Percentiles rank a stretch among this genome's conserved stretches.
Evolutionary conservation across 148 eudicot species (phyloP).

Genomic region (Rhododendron molle): DNA sequence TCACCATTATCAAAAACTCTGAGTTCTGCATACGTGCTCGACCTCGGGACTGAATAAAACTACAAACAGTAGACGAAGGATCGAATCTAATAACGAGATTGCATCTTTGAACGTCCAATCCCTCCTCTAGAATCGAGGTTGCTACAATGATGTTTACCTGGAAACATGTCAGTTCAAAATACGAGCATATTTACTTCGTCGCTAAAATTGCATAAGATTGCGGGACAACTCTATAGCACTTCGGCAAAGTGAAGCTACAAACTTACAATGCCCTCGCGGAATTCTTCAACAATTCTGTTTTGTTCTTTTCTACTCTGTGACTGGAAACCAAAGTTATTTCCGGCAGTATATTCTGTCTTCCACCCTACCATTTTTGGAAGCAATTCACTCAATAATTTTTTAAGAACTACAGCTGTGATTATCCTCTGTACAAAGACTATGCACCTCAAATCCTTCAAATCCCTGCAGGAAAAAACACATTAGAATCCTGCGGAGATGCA

Average conservation of each 20-base stretch:
- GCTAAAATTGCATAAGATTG: background rate
- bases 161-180: background rate
- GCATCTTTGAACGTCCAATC: slow-evolving; percentile 64
- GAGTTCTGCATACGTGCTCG: slow-evolving; percentile 12
- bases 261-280: slow-evolving; percentile 5
- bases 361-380: slow-evolving; percentile 52
- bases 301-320: slow-evolving; percentile 67
- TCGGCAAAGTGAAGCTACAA: background rate
- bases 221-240: background rate
- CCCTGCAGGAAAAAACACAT: slow-evolving; percentile 30
- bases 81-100: slow-evolving; percentile 62
- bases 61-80: slow-evolving; percentile 63
- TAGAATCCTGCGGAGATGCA: background rate
- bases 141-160: slow-evolving; percentile 87
- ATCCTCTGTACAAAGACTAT: slow-evolving; percentile 84
- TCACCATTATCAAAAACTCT: slow-evolving; percentile 37
- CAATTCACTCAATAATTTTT: slow-evolving; percentile 39
- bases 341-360: slow-evolving; percentile 69
- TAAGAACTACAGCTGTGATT: slow-evolving; percentile 66
- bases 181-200: background rate
- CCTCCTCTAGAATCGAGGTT: slow-evolving; percentile 83
- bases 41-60: slow-evolving; percentile 28
- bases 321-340: slow-evolving; percentile 40
- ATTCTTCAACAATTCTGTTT: slow-evolving; percentile 21
- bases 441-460: slow-evolving; percentile 62